These are phyloP conservation scores for Echinochloa phyllopogon DNA, from an alignment of 176 grass and related monocot genomes.

Conservation along the genomic window DNA sequence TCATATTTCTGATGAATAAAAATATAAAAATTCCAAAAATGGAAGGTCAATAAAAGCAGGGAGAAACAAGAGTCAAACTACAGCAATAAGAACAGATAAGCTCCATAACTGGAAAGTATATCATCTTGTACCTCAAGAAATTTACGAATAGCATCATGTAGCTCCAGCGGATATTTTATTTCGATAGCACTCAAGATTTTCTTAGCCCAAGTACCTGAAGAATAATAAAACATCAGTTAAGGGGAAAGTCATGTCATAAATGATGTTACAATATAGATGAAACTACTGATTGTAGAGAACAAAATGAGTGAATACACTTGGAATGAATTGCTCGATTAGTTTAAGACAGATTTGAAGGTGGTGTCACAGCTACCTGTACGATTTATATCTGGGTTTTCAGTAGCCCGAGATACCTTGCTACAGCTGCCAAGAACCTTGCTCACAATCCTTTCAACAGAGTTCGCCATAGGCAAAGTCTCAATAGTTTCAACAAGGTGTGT, in stretches of 20 bases:
- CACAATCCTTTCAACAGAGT: slow-evolving; percentile 65
- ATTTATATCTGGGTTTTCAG: slow-evolving; percentile 52
- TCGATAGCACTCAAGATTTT: slow-evolving; percentile 61
- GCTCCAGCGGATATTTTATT: slow-evolving; percentile 63
- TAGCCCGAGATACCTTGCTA: slow-evolving; percentile 52
- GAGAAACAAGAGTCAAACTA: not conserved
- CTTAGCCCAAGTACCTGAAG: slow-evolving; percentile 68
- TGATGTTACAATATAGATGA: slow-evolving; percentile 30
- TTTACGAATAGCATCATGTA: slow-evolving; percentile 75
- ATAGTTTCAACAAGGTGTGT: slow-evolving; percentile 58
- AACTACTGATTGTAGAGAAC: slow-evolving; percentile 12
- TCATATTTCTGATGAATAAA: slow-evolving; percentile 59
- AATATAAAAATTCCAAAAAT: slow-evolving; percentile 6
- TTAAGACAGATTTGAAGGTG: slow-evolving; percentile 22
- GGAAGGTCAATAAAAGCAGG: slow-evolving; percentile 7
- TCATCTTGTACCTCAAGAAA: slow-evolving; percentile 71
- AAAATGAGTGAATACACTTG: not conserved
- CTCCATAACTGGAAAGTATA: slow-evolving; percentile 7
- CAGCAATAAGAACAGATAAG: slow-evolving; percentile 7
- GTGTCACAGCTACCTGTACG: slow-evolving; percentile 50
- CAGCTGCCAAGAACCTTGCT: slow-evolving; percentile 66
- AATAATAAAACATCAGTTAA: slow-evolving; percentile 18
- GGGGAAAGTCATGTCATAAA: not conserved
- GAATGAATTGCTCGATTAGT: not conserved
- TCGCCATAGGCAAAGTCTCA: slow-evolving; percentile 61